Evolutionary conservation across 2,329 filamentous ascomycete genomes (phyloP).

Genomic region (Chaetomium sp.): DNA sequence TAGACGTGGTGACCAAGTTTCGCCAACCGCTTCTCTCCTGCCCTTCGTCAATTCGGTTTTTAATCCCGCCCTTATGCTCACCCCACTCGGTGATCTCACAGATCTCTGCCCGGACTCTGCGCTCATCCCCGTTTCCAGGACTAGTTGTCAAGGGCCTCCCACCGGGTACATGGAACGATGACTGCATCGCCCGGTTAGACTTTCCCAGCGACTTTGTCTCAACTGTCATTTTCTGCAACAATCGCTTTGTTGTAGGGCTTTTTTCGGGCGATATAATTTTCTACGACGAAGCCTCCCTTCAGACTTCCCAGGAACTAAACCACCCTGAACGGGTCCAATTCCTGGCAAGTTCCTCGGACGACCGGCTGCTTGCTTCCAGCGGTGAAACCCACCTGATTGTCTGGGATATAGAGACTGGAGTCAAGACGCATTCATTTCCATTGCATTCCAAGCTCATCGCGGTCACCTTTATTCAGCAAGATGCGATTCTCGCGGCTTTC

Average conservation of each 20-base stretch:
- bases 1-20: constrained; percentile 41
- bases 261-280: constrained; percentile 38
- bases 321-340: constrained; percentile 37
- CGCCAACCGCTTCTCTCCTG: constrained; percentile 36
- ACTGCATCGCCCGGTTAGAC: constrained; percentile 40
- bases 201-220: constrained; percentile 35
- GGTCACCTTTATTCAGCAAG: too few relatives aligned
- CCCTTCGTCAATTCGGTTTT: constrained; percentile 40
- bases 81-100: constrained; percentile 38
- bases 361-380: too few relatives aligned
- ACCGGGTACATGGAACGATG: constrained; percentile 40
- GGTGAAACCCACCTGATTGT: too few relatives aligned
- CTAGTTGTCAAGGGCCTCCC: constrained; percentile 34
- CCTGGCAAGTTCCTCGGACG: constrained; percentile 36
- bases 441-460: too few relatives aligned
- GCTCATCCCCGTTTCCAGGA: constrained; percentile 3
- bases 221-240: constrained; percentile 35
- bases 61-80: constrained; percentile 42
- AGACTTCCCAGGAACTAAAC: constrained; percentile 28
- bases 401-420: too few relatives aligned
- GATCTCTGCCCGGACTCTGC: constrained; percentile 27
- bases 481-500: too few relatives aligned
- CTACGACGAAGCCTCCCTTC: constrained; percentile 36
- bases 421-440: too few relatives aligned
- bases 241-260: constrained; percentile 39